A percentile compares a stretch with the other conserved stretches of the same genome.
phyloP scores from a whole-genome alignment of 2,329 filamentous ascomycete genomes.

The Trichoderma cornu-damae region DNA sequence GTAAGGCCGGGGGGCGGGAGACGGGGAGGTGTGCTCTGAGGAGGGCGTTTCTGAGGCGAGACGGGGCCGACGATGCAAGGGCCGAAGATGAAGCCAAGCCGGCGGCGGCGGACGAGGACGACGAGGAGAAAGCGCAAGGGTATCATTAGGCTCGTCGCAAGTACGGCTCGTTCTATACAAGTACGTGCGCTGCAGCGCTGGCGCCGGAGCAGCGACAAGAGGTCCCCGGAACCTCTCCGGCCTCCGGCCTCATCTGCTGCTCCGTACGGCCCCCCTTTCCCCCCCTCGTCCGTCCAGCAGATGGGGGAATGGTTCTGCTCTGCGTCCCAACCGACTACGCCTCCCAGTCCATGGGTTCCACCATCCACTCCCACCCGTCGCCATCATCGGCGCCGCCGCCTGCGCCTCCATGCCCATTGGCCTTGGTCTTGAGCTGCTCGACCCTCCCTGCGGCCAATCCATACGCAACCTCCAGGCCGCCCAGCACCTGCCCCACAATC shows the following conservation, averaged over 20 bases:
- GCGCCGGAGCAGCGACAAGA: background rate
- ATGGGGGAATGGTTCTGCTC: background rate
- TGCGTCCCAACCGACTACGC: conserved; percentile 18
- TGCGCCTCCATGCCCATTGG: conserved; percentile 10
- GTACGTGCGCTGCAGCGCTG: background rate
- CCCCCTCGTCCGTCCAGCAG: background rate
- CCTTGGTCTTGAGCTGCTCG: conserved; percentile 36
- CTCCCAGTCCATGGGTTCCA: conserved; percentile 39
- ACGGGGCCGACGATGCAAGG: conserved; percentile 22
- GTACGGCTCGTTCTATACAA: background rate
- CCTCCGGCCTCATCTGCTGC: background rate
- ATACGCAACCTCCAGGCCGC: conserved; percentile 55
- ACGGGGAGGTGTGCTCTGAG: conserved; percentile 38
- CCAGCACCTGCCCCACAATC: conserved; percentile 54
- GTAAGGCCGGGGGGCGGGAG: conserved; percentile 40
- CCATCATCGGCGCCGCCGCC: conserved; percentile 19
- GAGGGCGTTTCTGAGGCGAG: conserved; percentile 34
- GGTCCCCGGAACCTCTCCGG: background rate
- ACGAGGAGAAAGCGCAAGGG: background rate
- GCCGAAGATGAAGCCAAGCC: background rate
- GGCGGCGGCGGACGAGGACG: too few species aligned
- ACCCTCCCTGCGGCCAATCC: conserved; percentile 45
- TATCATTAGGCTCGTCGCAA: background rate
- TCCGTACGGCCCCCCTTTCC: too few species aligned
- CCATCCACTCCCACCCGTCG: conserved; percentile 38